Percentiles rank a stretch among this genome's conserved stretches.
phyloP scores from a whole-genome alignment of 352 stramenopile genomes.

The Pythium biforme region DNA sequence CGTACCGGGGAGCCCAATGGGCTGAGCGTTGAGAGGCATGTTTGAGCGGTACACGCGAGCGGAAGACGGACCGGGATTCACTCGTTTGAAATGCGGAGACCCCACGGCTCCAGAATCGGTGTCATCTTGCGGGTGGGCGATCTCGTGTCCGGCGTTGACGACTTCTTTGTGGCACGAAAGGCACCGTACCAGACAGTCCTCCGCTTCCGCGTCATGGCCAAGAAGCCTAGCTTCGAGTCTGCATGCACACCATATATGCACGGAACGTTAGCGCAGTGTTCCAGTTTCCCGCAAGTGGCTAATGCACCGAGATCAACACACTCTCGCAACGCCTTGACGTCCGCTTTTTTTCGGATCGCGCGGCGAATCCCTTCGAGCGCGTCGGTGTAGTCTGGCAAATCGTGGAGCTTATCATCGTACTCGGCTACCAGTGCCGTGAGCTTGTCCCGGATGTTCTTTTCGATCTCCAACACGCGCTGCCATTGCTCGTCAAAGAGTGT shows the following conservation, averaged over 20 bases:
- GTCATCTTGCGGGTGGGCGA: conserved; percentile 21
- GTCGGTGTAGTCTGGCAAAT: conserved; percentile 40
- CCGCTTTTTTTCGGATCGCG: conserved; percentile 50
- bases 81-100: conserved; percentile 33
- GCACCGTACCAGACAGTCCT: conserved; percentile 69
- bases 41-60: conserved; percentile 63
- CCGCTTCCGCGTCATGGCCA: conserved; percentile 42
- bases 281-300: neutral
- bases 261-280: neutral
- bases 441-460: conserved; percentile 20
- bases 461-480: conserved; percentile 14
- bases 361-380: conserved; percentile 47
- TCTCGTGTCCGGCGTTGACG: conserved; percentile 18
- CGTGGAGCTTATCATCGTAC: conserved; percentile 43
- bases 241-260: neutral
- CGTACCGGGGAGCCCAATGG: conserved; percentile 15
- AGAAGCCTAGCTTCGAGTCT: conserved; percentile 58
- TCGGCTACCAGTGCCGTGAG: conserved; percentile 31
- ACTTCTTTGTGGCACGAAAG: conserved; percentile 75
- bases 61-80: conserved; percentile 51
- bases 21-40: conserved; percentile 52
- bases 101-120: conserved; percentile 15
- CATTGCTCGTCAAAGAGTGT: conserved; percentile 34
- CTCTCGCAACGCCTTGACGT: conserved; percentile 67
- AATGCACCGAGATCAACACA: conserved; percentile 20